A percentile compares a stretch with the other conserved stretches of the same genome.
Conservation (phyloP, 2,329 filamentous ascomycete genomes). For the Diaporthe sp. region DNA sequence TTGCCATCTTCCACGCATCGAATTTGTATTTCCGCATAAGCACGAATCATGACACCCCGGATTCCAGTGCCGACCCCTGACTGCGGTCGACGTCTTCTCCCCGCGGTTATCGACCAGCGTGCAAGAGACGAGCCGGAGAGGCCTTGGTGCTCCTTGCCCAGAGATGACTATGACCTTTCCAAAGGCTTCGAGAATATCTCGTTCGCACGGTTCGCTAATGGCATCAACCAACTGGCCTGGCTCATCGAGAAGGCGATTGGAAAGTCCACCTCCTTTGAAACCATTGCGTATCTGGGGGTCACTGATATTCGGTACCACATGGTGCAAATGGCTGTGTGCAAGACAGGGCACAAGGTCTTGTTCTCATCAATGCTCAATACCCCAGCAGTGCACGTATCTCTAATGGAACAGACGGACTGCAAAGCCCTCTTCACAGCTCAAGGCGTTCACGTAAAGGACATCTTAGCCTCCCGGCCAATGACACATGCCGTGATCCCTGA, state of each 20-base stretch:
- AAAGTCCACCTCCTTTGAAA: constrained; percentile 43
- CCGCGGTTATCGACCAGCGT: constrained; percentile 42
- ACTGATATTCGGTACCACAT: constrained; percentile 46
- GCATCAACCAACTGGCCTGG: constrained; percentile 45
- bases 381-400: constrained; percentile 41
- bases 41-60: constrained; percentile 27
- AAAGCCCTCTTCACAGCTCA: constrained; percentile 42
- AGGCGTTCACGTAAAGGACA: constrained; percentile 42
- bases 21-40: constrained; percentile 19
- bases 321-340: constrained; percentile 46
- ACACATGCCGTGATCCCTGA: constrained; percentile 40
- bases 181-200: constrained; percentile 46
- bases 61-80: constrained; percentile 12
- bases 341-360: constrained; percentile 45
- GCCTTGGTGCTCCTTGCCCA: constrained; percentile 44
- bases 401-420: constrained; percentile 45
- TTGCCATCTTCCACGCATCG: constrained; percentile 3
- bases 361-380: constrained; percentile 46
- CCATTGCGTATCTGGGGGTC: constrained; percentile 43
- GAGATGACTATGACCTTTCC: constrained; percentile 45
- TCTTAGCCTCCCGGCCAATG: constrained; percentile 43
- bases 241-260: constrained; percentile 42
- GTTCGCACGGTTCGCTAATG: constrained; percentile 42
- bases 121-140: constrained; percentile 42
- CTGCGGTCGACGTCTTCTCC: constrained; percentile 42